Conservation (phyloP, 2,329 filamentous ascomycete species). For the Fusarium sp. region DNA sequence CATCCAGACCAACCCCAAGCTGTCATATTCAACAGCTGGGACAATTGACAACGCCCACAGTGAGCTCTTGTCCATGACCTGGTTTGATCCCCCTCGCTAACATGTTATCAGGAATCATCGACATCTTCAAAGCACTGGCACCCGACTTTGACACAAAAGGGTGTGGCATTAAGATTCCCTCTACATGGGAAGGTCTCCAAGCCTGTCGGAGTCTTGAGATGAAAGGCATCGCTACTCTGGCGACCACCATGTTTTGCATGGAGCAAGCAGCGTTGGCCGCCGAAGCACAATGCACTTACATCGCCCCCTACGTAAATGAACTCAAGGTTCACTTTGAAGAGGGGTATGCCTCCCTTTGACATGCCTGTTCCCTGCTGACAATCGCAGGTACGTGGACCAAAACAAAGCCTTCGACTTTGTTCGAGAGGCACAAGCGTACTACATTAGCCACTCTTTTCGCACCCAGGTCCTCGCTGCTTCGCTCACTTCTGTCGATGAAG, state of each 20-base stretch:
- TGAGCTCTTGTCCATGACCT: constrained; percentile 44
- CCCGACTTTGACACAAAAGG: constrained; percentile 56
- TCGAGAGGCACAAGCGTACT: constrained; percentile 65
- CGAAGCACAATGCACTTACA: constrained; percentile 69
- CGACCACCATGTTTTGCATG: constrained; percentile 73
- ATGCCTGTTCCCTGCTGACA: not conserved
- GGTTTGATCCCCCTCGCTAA: not conserved
- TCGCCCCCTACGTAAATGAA: constrained; percentile 76
- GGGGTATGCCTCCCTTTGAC: constrained; percentile 49
- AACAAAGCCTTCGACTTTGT: constrained; percentile 64
- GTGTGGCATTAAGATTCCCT: constrained; percentile 74
- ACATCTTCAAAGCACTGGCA: constrained; percentile 38
- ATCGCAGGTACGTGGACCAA: constrained; percentile 58
- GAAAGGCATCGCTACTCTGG: constrained; percentile 68
- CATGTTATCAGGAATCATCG: constrained; percentile 58
- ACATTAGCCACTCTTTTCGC: constrained; percentile 52
- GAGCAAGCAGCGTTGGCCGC: constrained; percentile 70
- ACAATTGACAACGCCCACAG: constrained; percentile 64
- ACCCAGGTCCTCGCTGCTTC: constrained; percentile 69
- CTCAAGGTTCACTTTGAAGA: constrained; percentile 71
- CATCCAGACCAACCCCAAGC: constrained; percentile 70
- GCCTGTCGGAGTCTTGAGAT: constrained; percentile 67
- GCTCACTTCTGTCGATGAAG: constrained; percentile 67
- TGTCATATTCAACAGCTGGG: constrained; percentile 62
- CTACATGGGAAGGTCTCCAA: constrained; percentile 72